These are phyloP conservation scores for Colletotrichum agaves DNA, from an alignment of 2,329 filamentous ascomycete species.

Conservation along the genomic window DNA sequence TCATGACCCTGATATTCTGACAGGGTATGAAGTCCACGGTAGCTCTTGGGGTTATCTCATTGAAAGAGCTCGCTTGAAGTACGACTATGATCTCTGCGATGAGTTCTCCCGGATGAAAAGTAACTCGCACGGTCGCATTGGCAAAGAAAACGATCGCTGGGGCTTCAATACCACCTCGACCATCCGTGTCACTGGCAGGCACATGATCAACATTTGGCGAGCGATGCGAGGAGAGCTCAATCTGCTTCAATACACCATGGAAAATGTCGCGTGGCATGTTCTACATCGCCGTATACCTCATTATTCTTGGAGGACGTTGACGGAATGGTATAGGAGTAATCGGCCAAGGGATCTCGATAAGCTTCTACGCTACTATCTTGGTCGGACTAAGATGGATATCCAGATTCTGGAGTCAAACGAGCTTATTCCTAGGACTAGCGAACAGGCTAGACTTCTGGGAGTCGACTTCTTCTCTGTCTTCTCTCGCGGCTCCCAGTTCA, in stretches of 20 bases:
- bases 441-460: conserved; percentile 91
- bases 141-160: conserved; percentile 89
- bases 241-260: conserved; percentile 93
- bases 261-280: conserved; percentile 93
- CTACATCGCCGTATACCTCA: conserved; percentile 89
- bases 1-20: conserved; percentile 91
- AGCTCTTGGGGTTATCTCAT: conserved; percentile 96
- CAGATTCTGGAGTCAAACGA: conserved; percentile 93
- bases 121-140: conserved; percentile 84
- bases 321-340: conserved; percentile 80
- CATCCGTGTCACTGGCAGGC: conserved; percentile 90
- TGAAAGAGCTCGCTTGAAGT: conserved; percentile 85
- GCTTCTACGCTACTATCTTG: conserved; percentile 80
- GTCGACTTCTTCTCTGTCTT: conserved; percentile 98
- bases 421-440: conserved; percentile 86
- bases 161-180: conserved; percentile 94
- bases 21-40: conserved; percentile 94
- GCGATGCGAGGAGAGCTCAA: conserved; percentile 95
- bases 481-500: conserved; percentile 94
- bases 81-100: conserved; percentile 90
- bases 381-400: conserved; percentile 82
- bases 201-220: conserved; percentile 97
- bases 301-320: conserved; percentile 82
- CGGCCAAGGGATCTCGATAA: conserved; percentile 77
- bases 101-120: conserved; percentile 91